Percentiles rank a stretch among this genome's conserved stretches.
Conservation (phyloP, 1,139 yeast genomes). For the Blastobotrys petasosporus region DNA sequence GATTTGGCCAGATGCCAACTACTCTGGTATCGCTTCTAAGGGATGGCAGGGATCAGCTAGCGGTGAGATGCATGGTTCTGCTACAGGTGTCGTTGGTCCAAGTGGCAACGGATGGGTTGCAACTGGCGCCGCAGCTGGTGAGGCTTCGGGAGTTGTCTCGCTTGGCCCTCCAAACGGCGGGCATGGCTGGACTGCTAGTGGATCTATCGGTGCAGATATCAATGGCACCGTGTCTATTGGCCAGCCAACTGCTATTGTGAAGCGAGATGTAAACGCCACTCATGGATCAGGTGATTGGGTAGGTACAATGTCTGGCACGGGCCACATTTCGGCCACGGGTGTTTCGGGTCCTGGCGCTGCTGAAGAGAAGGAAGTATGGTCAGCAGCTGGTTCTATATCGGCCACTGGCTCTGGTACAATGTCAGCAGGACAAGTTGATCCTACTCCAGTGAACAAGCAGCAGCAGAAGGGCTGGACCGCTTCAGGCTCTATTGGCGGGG, state of each 20-base stretch:
- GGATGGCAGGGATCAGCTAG: no score
- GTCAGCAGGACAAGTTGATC: no score
- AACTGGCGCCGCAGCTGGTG: background rate
- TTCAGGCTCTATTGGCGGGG: background rate
- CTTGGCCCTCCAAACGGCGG: background rate
- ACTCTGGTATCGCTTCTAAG: background rate
- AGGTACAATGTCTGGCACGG: no score
- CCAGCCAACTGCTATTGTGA: background rate
- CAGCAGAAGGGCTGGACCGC: background rate
- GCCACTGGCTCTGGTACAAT: no score
- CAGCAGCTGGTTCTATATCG: no score
- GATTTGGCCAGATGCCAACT: background rate
- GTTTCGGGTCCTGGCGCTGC: no score
- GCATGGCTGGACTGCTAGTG: background rate
- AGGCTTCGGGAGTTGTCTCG: background rate
- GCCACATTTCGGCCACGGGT: no score
- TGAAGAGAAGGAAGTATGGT: no score
- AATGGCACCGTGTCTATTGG: conserved; percentile 1
- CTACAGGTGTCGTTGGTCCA: no score
- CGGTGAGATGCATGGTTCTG: no score
- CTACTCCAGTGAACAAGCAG: background rate
- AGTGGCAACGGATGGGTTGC: no score
- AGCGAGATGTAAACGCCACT: background rate
- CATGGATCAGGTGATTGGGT: no score
- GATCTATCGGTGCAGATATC: background rate